Evolutionary conservation across 805 yeast species (phyloP), one percentile per base, ranked within the genome.

Genomic region (Yamadazyma phyllophila): DNA sequence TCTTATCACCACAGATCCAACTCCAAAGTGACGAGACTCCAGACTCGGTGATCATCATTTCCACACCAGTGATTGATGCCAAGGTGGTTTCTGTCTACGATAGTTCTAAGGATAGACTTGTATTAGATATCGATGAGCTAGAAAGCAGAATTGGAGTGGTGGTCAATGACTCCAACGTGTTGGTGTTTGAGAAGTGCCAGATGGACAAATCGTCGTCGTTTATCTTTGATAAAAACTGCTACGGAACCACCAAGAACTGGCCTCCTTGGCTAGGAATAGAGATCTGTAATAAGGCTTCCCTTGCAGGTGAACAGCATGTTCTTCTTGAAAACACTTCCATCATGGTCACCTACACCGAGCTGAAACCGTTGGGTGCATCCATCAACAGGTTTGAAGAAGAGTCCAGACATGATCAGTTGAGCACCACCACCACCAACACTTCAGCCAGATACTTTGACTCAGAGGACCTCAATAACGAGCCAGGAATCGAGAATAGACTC

Each of bases 251-350:
- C 7, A 56, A 63, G 8, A 67, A 68, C 14, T 91, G 97, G 97
- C 97, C 97, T 2, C 95, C 96, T 0, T 91, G 96, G 89, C 62
- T 90, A 29, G 89, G 91, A 1, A 60, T 80, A 39, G 96, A 88
- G 56, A 69, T 83, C 16, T 80, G 87, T 50, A 60, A 57, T 42
- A 58, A 59, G 26, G 70, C 74, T 0, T 56, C 73, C 1, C 63
- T 80, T 48, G 71, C 74, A 2, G 70, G 67, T 1, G 57, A 66
- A 9, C 70, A 75, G 10, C 75, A 77, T 45, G 71, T 82, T 41
- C 66, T 91, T 32, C 74, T 89, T 20, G 78, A 83, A 27, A 76
- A 82, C 48, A 78, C 88, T 2, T 78, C 91, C 0, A 69, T 82
- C 17, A 76, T 81, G 59, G 58, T 86, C 15, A 72, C 84, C 1